Percentiles rank a stretch among this genome's conserved stretches.
These are phyloP conservation scores for Pholiota molesta DNA, from an alignment of 768 basidiomycete species.

Conservation along the genomic window DNA sequence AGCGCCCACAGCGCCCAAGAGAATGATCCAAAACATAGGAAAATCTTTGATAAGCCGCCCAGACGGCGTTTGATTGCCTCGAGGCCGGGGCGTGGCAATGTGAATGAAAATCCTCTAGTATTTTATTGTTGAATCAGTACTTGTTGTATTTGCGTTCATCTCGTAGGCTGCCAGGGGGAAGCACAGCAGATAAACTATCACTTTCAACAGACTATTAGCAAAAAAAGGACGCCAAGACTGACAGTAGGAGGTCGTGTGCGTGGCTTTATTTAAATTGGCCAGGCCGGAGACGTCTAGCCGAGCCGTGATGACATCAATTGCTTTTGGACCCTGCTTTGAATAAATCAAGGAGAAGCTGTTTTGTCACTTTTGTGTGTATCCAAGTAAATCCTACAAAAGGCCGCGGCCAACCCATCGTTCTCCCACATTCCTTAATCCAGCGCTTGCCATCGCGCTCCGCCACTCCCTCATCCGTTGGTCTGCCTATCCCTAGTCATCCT, in stretches of 20 bases:
- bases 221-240: not conserved
- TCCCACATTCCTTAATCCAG: not conserved
- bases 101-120: not conserved
- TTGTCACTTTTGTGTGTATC: not conserved
- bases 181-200: not conserved
- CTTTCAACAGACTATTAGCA: too few relatives aligned
- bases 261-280: too few relatives aligned
- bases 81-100: not conserved
- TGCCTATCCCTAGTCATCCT: not conserved
- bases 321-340: constrained; percentile 1
- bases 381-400: not conserved
- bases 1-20: not conserved
- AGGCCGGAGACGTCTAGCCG: too few relatives aligned
- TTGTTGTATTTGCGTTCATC: not conserved
- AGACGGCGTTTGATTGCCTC: not conserved
- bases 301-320: too few relatives aligned
- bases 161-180: not conserved
- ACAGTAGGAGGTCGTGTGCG: not conserved
- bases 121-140: not conserved
- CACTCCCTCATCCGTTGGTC: not conserved
- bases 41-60: not conserved
- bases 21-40: not conserved
- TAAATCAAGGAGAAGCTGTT: not conserved
- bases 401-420: not conserved
- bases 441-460: not conserved